A percentile compares a stretch with the other conserved stretches of the same genome.
These are phyloP conservation scores for Cordyceps militaris DNA, from an alignment of 2,329 filamentous ascomycete species.

Conservation along the genomic window DNA sequence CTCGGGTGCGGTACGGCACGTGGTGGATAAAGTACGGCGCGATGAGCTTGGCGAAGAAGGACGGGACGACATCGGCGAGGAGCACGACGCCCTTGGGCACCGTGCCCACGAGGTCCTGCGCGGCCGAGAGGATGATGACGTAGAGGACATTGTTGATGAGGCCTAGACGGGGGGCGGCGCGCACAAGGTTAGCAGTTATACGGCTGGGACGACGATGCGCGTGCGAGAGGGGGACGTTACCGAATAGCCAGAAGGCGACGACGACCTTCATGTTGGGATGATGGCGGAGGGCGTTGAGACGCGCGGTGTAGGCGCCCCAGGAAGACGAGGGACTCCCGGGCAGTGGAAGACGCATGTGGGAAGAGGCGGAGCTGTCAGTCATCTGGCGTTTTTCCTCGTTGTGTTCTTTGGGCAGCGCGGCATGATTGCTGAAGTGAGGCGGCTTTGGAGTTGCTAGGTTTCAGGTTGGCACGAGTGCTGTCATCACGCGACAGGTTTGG, in stretches of 20 bases:
- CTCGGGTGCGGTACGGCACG: slow-evolving; percentile 70
- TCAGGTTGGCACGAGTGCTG: not conserved
- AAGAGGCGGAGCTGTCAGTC: not conserved
- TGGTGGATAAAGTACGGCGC: slow-evolving; percentile 91
- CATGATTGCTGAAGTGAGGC: slow-evolving; percentile 1
- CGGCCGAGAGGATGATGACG: slow-evolving; percentile 91
- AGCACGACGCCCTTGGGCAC: slow-evolving; percentile 90
- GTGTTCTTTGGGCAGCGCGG: not conserved
- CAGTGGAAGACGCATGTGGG: slow-evolving; percentile 37
- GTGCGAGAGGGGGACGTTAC: slow-evolving; percentile 39
- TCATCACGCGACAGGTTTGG: slow-evolving; percentile 1
- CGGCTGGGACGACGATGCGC: not conserved
- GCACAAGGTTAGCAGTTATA: not conserved
- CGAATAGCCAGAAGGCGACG: slow-evolving; percentile 87
- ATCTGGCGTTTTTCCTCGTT: not conserved
- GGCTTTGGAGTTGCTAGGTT: not conserved
- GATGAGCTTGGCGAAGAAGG: slow-evolving; percentile 78
- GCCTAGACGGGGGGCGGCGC: slow-evolving; percentile 20
- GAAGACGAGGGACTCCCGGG: slow-evolving; percentile 56
- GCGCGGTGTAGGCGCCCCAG: slow-evolving; percentile 65
- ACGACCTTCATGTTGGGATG: slow-evolving; percentile 66
- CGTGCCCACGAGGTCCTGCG: slow-evolving; percentile 88
- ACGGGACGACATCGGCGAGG: slow-evolving; percentile 85
- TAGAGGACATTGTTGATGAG: slow-evolving; percentile 95
- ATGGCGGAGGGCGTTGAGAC: slow-evolving; percentile 55